These are phyloP conservation scores for Fusarium sp. DNA, from an alignment of 2,329 filamentous ascomycete genomes.

Conservation along the genomic window DNA sequence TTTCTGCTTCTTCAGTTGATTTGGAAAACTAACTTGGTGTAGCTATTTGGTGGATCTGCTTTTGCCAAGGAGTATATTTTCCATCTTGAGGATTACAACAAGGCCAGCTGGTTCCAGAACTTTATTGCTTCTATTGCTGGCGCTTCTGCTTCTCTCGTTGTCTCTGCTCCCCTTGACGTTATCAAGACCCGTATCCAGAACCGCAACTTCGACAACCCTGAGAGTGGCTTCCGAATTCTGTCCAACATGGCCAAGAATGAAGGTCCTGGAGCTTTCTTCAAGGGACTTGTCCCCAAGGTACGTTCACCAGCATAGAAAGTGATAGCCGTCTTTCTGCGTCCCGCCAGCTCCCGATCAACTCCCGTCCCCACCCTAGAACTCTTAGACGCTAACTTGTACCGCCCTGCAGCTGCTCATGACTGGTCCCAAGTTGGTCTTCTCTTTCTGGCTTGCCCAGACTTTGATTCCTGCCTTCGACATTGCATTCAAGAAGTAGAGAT, in stretches of 20 bases:
- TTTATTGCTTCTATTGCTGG: constrained; percentile 96
- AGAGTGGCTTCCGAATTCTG: constrained; percentile 91
- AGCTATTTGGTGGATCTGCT: constrained; percentile 96
- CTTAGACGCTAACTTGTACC: constrained; percentile 30
- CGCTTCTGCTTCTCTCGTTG: constrained; percentile 92
- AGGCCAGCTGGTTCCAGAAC: constrained; percentile 93
- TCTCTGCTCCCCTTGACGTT: constrained; percentile 95
- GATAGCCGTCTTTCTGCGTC: neutral
- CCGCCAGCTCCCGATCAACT: constrained; percentile 3
- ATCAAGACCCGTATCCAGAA: constrained; percentile 99
- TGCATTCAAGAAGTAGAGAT: constrained; percentile 47
- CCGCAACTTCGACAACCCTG: constrained; percentile 97
- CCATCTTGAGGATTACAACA: constrained; percentile 92
- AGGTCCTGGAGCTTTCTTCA: constrained; percentile 90
- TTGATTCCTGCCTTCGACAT: constrained; percentile 89
- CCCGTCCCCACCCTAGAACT: constrained; percentile 16
- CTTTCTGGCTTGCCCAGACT: constrained; percentile 99
- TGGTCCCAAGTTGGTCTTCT: constrained; percentile 98
- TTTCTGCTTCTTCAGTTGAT: neutral
- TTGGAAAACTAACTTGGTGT: constrained; percentile 32
- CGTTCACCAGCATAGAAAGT: constrained; percentile 29
- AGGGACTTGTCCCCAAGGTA: constrained; percentile 92
- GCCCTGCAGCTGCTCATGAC: constrained; percentile 85
- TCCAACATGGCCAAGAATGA: constrained; percentile 94
- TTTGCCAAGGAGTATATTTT: constrained; percentile 98